Conservation (phyloP, 306 rosid genomes). For the Abrus precatorius region DNA sequence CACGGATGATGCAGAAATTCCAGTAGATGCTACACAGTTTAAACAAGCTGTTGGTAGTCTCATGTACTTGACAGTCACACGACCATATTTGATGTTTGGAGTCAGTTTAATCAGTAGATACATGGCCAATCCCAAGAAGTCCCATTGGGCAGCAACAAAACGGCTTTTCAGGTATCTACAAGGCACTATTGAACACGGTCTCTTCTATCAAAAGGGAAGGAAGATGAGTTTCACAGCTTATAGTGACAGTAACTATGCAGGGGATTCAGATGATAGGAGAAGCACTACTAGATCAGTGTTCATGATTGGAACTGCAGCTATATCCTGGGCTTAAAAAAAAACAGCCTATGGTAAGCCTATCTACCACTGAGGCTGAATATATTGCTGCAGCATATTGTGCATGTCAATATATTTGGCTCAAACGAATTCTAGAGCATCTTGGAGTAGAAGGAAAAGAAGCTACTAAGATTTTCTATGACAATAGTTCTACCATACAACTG, state of each 20-base stretch:
- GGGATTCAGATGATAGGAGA: too few species aligned
- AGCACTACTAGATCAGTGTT: not conserved
- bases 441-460: too few species aligned
- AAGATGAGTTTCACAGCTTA: not conserved
- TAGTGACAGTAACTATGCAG: not conserved
- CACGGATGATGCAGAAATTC: not conserved
- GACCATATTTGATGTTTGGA: not conserved
- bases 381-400: too few species aligned
- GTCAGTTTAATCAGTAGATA: not conserved
- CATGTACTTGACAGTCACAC: not conserved
- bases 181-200: not conserved
- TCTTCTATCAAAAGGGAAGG: not conserved
- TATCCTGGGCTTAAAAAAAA: not conserved
- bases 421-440: too few species aligned
- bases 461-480: too few species aligned
- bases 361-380: too few species aligned
- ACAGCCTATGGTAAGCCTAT: not conserved
- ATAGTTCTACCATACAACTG: too few species aligned
- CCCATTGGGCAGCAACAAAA: not conserved
- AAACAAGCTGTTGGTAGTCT: not conserved
- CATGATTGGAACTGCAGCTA: conserved; percentile 2
- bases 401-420: too few species aligned
- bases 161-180: not conserved
- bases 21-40: not conserved
- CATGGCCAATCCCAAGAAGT: not conserved